These are phyloP conservation scores for Pulveroboletus sp. DNA, from an alignment of 768 basidiomycete genomes.

Conservation along the genomic window DNA sequence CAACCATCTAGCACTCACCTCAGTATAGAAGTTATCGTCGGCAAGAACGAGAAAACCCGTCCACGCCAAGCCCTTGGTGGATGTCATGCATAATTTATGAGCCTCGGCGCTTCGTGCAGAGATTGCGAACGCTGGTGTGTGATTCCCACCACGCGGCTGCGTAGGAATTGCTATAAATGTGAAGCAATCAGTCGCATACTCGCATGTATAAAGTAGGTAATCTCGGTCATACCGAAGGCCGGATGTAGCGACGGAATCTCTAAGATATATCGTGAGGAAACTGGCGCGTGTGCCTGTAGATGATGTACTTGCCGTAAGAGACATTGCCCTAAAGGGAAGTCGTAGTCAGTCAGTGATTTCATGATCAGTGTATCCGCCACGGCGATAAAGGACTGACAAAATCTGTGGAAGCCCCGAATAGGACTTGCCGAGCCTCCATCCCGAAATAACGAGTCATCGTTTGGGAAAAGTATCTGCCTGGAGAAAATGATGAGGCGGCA, in stretches of 20 bases:
- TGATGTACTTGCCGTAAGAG: conserved; percentile 51
- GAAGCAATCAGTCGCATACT: conserved; percentile 23
- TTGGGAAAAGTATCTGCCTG: conserved; percentile 55
- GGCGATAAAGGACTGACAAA: conserved; percentile 50
- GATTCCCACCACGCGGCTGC: conserved; percentile 67
- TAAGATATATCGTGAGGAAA: conserved; percentile 27
- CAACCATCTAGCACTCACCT: conserved; percentile 36
- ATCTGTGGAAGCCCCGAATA: conserved; percentile 67
- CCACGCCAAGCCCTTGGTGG: conserved; percentile 60
- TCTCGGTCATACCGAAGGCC: conserved; percentile 44
- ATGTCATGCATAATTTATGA: conserved; percentile 54
- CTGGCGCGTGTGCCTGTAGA: conserved; percentile 2
- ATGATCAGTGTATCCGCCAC: not conserved
- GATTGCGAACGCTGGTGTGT: conserved; percentile 63
- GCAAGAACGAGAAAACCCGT: conserved; percentile 58
- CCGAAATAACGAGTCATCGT: conserved; percentile 46
- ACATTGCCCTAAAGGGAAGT: conserved; percentile 61
- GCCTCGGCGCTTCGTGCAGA: conserved; percentile 61
- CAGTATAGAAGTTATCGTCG: conserved; percentile 53
- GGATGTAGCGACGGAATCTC: conserved; percentile 66
- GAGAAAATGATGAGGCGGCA: conserved; percentile 3
- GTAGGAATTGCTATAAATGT: conserved; percentile 63
- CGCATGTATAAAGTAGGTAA: not conserved
- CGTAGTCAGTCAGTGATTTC: conserved; percentile 11
- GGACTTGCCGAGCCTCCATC: conserved; percentile 32